Conservation (phyloP, 768 basidiomycete genomes). For the Termitomyces eurrhizus region DNA sequence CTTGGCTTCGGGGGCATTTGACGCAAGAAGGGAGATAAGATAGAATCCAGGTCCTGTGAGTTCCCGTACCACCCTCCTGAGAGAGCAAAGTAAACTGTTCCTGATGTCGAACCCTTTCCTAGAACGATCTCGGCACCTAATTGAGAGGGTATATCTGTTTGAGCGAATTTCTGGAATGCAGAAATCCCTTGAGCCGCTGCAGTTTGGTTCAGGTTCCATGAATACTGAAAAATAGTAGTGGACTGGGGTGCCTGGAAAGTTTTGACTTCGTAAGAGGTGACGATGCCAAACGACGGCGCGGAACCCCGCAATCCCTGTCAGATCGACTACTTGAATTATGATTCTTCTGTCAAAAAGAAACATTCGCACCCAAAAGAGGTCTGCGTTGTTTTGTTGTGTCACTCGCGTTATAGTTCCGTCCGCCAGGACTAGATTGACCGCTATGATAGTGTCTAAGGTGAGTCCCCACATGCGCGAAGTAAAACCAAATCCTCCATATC, state of each 20-base stretch:
- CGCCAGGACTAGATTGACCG: slow-evolving; percentile 41
- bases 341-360: no score
- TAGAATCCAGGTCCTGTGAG: slow-evolving; percentile 5
- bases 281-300: slow-evolving; percentile 20
- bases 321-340: no score
- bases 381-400: slow-evolving; percentile 31
- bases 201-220: slow-evolving; percentile 30
- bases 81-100: slow-evolving; percentile 26
- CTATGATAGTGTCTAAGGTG: slow-evolving; percentile 40
- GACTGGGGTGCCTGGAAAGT: slow-evolving; percentile 19
- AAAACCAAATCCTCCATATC: slow-evolving; percentile 48
- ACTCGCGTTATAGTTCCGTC: slow-evolving; percentile 39
- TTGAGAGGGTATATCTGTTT: slow-evolving; percentile 28
- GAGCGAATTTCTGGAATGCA: slow-evolving; percentile 32
- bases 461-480: slow-evolving; percentile 49
- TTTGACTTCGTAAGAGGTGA: slow-evolving; percentile 16
- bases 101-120: slow-evolving; percentile 22
- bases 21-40: slow-evolving; percentile 15
- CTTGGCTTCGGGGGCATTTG: slow-evolving; percentile 12
- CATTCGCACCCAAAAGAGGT: slow-evolving; percentile 35
- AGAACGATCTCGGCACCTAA: slow-evolving; percentile 32
- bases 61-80: slow-evolving; percentile 25
- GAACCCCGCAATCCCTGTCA: slow-evolving; percentile 19
- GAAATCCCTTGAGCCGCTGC: slow-evolving; percentile 28
- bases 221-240: slow-evolving; percentile 23